Evolutionary conservation across 108 stramenopile species (phyloP).

Genomic region (Pseudonitzschia multistriata): DNA sequence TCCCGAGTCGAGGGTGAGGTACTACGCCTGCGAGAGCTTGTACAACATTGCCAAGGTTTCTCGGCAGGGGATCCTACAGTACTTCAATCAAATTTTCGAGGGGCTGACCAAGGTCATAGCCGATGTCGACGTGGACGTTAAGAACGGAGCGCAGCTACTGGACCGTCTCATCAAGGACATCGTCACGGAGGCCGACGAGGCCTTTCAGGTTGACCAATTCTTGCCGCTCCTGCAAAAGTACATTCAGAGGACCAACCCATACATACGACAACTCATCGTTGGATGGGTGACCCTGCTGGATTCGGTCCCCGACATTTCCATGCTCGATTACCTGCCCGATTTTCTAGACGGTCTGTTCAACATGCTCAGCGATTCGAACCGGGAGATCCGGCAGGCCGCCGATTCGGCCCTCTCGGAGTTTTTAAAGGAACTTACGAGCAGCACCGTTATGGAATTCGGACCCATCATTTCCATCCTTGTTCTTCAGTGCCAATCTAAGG

Average conservation of each 20-base stretch:
- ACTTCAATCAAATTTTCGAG: slow-evolving; percentile 96
- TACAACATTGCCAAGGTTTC: slow-evolving; percentile 99
- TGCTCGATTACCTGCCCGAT: slow-evolving; percentile 95
- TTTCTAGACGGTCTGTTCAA: slow-evolving; percentile 96
- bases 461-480: slow-evolving; percentile 95
- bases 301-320: slow-evolving; percentile 92
- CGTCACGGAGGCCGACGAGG: slow-evolving; percentile 88
- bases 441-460: slow-evolving; percentile 90
- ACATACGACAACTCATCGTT: slow-evolving; percentile 94
- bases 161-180: slow-evolving; percentile 96
- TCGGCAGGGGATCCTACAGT: slow-evolving; percentile 73
- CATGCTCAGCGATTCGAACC: slow-evolving; percentile 96
- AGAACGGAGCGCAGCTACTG: slow-evolving; percentile 95
- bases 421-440: slow-evolving; percentile 85
- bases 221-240: slow-evolving; percentile 95
- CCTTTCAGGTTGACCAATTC: slow-evolving; percentile 94
- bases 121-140: slow-evolving; percentile 97
- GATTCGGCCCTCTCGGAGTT: slow-evolving; percentile 86
- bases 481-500: slow-evolving; percentile 89
- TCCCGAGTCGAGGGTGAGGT: slow-evolving; percentile 93
- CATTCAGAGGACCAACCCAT: slow-evolving; percentile 93
- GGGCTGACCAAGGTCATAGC: slow-evolving; percentile 95
- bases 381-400: slow-evolving; percentile 92
- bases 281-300: slow-evolving; percentile 98
- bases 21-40: slow-evolving; percentile 97